Conservation (phyloP, 768 basidiomycete species). For the Coprinopsis cinerea region DNA sequence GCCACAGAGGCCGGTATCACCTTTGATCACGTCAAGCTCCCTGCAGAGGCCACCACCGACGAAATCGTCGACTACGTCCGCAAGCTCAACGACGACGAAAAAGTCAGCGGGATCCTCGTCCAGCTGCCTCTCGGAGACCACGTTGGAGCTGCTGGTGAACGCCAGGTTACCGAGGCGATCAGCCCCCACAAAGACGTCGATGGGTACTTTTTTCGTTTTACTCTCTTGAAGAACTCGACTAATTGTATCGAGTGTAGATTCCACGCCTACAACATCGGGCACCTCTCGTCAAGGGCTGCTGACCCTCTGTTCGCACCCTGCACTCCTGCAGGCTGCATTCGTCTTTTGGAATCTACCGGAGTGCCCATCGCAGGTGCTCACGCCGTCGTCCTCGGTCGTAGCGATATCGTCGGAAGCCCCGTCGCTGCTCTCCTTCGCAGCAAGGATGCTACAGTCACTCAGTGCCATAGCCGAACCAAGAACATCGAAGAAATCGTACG, state of each 20-base stretch:
- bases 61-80: slow-evolving; percentile 74
- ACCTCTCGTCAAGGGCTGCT: slow-evolving; percentile 85
- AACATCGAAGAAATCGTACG: slow-evolving; percentile 75
- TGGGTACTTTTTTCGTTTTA: slow-evolving; percentile 50
- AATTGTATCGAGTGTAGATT: slow-evolving; percentile 49
- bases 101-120: slow-evolving; percentile 85
- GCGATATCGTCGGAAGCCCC: slow-evolving; percentile 96
- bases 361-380: slow-evolving; percentile 70
- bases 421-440: slow-evolving; percentile 87
- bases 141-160: slow-evolving; percentile 75
- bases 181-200: slow-evolving; percentile 95
- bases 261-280: slow-evolving; percentile 97
- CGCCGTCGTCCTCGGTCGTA: slow-evolving; percentile 91
- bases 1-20: slow-evolving; percentile 90
- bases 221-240: not conserved
- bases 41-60: slow-evolving; percentile 64
- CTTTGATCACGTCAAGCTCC: slow-evolving; percentile 71
- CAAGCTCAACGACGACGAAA: slow-evolving; percentile 76
- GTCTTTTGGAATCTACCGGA: slow-evolving; percentile 83
- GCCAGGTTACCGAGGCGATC: slow-evolving; percentile 90
- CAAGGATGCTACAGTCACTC: slow-evolving; percentile 92
- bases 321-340: slow-evolving; percentile 90
- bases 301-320: slow-evolving; percentile 90
- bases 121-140: slow-evolving; percentile 91
- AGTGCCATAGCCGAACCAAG: slow-evolving; percentile 90